These are phyloP conservation scores for Hanseniaspora nectarophila DNA, from an alignment of 805 yeast species.

Conservation along the genomic window DNA sequence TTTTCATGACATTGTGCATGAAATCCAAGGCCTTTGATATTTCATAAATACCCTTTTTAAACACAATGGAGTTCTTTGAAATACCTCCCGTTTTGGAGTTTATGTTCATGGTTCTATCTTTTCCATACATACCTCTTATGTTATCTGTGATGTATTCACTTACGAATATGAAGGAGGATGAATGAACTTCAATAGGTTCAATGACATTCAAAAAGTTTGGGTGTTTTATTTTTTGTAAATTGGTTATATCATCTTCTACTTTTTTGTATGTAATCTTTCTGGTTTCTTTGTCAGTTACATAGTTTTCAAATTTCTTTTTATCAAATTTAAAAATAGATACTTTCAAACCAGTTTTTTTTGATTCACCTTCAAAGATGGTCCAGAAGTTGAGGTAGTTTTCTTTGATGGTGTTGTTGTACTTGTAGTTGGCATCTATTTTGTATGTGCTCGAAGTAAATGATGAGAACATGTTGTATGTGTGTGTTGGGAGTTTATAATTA, in stretches of 20 bases:
- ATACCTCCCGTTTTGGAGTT: background rate
- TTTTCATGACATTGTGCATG: slow-evolving; percentile 62
- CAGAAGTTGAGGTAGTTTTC: slow-evolving; percentile 46
- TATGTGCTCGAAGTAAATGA: slow-evolving; percentile 11
- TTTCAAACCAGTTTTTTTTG: slow-evolving; percentile 33
- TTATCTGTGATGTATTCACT: slow-evolving; percentile 64
- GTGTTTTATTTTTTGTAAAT: slow-evolving; percentile 72
- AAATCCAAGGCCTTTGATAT: slow-evolving; percentile 68
- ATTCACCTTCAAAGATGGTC: slow-evolving; percentile 77
- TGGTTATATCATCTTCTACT: slow-evolving; percentile 54
- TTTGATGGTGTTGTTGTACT: background rate
- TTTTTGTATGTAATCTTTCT: slow-evolving; percentile 54
- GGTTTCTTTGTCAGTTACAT: slow-evolving; percentile 40
- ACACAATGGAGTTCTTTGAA: slow-evolving; percentile 33
- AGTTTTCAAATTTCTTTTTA: slow-evolving; percentile 57
- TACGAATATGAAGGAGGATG: slow-evolving; percentile 65
- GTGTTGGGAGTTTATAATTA: background rate
- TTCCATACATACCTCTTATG: slow-evolving; percentile 25
- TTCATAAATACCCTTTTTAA: slow-evolving; percentile 74
- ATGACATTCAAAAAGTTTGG: slow-evolving; percentile 74
- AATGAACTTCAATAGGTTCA: slow-evolving; percentile 84
- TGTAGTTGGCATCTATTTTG: slow-evolving; percentile 5
- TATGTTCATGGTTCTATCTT: slow-evolving; percentile 20
- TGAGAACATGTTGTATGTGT: slow-evolving; percentile 6
- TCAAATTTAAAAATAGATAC: slow-evolving; percentile 75